These are phyloP conservation scores for Trichosporon coremiiforme DNA, from an alignment of 1,284 basidiomycete species.

Conservation along the genomic window DNA sequence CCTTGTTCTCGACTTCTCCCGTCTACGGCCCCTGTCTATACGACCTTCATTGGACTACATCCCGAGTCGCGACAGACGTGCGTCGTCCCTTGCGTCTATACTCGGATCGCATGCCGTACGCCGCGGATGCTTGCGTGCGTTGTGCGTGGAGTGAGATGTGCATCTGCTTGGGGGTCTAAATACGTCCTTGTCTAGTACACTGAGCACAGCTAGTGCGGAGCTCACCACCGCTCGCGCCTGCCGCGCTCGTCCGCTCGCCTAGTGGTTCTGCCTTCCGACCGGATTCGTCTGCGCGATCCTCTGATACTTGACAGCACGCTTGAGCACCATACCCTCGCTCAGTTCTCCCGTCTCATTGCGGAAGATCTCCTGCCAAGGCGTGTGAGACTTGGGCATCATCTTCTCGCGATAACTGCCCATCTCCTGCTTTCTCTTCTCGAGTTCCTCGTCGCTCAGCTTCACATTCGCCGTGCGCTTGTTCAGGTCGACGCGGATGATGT, in stretches of 20 bases:
- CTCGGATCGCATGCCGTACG: background rate
- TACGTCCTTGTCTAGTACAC: no score
- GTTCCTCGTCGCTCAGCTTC: constrained; percentile 41
- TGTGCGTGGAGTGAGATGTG: no score
- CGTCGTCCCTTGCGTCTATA: background rate
- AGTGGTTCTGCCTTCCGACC: constrained; percentile 52
- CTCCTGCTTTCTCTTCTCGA: constrained; percentile 46
- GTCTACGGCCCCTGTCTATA: no score
- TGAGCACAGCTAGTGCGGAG: no score
- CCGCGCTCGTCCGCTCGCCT: constrained; percentile 7
- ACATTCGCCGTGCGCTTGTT: constrained; percentile 49
- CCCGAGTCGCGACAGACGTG: background rate
- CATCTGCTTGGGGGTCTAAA: no score
- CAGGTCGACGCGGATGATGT: constrained; percentile 54
- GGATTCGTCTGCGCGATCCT: constrained; percentile 51
- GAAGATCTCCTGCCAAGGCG: constrained; percentile 57
- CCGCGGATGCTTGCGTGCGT: no score
- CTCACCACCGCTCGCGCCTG: no score
- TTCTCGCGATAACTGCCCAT: constrained; percentile 39
- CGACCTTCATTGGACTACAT: no score
- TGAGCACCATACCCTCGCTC: constrained; percentile 54
- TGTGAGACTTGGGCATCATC: constrained; percentile 47
- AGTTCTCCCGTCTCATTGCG: constrained; percentile 49
- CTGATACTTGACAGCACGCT: constrained; percentile 53
- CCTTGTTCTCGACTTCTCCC: no score